Base-by-base conservation (phyloP, 108 stramenopile species). In the Pseudonitzschia delicatissima region DNA sequence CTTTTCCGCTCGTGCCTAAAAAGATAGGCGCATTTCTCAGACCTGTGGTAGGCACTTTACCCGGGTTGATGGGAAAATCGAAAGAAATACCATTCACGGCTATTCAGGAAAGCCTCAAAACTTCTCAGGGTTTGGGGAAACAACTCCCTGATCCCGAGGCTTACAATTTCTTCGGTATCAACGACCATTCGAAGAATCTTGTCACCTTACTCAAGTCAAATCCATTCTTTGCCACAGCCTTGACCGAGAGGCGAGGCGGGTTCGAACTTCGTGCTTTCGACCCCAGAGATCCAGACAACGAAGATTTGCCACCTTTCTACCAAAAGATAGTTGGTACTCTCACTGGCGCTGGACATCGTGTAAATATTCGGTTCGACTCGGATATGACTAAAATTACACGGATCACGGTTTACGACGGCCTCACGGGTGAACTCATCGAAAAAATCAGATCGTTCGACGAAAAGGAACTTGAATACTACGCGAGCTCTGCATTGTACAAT, bases 171-270 rank as follows among this genome's bases (percentile, higher is more conserved):
- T 9, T 2, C 2, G 2, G 7, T 6, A 17, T 2, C 20, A 17
- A 17, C 47, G 0, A 31, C 17, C 23, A 45, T 18, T 9, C 44
- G 5, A 32, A 63, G 62, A 45, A 2, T 18, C 45, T 63, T 7
- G 26, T 12, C 42, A 27, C 44, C 40, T 44, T 63, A 13, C 44
- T 63, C 45, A 63, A 63, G 45, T 26, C 40, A 20, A 31, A 47
- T 29, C 44, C 62, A n/a, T 63, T 63, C 45, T 45, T 63, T 63
- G 62, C 62, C 45, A 26, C 62, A 15, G 62, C 62, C 5, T 63
- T 63, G 62, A 63, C 45, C 44, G 45, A 63, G 17, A 63, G 12
- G 21, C 21, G 25, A 3, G 15, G 5, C 23, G 62, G 62, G 39
- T 63, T 63, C 18, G 62, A 63, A 26, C 62, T 63, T 31, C 26